Base-by-base conservation (phyloP, 1,284 basidiomycete genomes). In the Cryptococcus jaspeensis region DNA sequence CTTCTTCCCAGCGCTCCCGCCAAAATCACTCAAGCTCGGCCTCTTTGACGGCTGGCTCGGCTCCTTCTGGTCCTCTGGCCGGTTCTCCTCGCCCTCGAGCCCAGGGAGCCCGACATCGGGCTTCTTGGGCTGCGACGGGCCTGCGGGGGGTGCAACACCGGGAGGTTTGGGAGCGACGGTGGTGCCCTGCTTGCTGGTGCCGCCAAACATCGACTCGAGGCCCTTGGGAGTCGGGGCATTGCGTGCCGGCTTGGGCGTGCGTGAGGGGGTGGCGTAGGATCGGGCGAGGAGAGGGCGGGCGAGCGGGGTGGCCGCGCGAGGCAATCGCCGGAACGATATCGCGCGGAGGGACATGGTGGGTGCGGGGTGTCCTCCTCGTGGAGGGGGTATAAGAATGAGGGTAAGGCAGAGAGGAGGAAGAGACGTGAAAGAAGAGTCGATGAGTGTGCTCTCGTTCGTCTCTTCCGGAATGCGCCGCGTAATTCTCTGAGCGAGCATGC, bases 151-250 rank as follows among this genome's bases (percentile, higher is more conserved):
- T 35, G 65, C 61, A 4, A 62, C 52, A 40, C 71, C 68, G 38
- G 69, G 56, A 36, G 69, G 66, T 50, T 64, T 64, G 22, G 72
- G 67, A 28, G 69, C 66, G 32, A 68, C 61, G 15, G 67, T 61
- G 16, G 60, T 61, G 25, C 67, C 64, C 5, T 54, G 58, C 43
- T 55, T 64, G 23, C 55, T 53, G 35, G 45, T 48, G 50, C 70
- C 71, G 39, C 73, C 73, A 52, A 77, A 76, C 9, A 74, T 62
- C 15, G 63, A 64, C 51, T 74, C 74, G 50, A 74, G 67, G 13
- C 72, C 74, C 35, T 66, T 54, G 23, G 71, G 75, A 23, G 70
- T 63, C 16, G 73, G 71, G 20, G 69, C 52, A 59, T 72, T 75
- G 45, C 63, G 58, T 20, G 59, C 60, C 45, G 67, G 71, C 50